Evolutionary conservation across 805 yeast genomes (phyloP), one percentile per base, ranked within the genome.

Genomic region (Kazachstania viticola): DNA sequence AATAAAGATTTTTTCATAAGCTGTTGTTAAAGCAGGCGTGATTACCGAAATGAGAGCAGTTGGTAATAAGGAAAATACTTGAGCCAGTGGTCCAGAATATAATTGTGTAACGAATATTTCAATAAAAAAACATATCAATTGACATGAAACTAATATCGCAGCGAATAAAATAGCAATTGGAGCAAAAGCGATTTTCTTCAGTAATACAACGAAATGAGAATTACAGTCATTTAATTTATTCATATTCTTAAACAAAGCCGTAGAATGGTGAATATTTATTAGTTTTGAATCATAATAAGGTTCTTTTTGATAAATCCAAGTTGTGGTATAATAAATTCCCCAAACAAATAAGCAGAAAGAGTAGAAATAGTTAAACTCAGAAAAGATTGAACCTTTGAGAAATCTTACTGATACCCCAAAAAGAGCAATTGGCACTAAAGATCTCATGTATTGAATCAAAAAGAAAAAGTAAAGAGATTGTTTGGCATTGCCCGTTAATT

Each of bases 51-150:
- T 64, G 39, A 82, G 58, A 11, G 75, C 64, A 0, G 94, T 80
- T 29, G 99, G 98, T 9, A 77, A 54, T 26, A 88, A 64, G 0
- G 79, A 65, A 27, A 84, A 59, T 24, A 77, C 41, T 1, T 54
- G 33, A 51, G 76, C 71, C 21, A 76, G 69, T 1, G 94, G 88
- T 11, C 96, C 96, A 42, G 75, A 71, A 54, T 88, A 91, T 28
- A 91, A 56, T 56, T 91, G 95, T n/a, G 76, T 68, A 36, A 87
- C 54, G 47, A 82, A 80, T 41, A 91, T 83, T 60, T 91, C 98
- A 40, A 84, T 52, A 1, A 64, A 61, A 51, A 85, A 85, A 37
- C 91, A 79, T 4, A 60, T 39, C 35, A 80, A 60, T 48, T 82
- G 95, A 49, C 71, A 71, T 4, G 67, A 41, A 2, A 82, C 61